These are phyloP conservation scores for Yamadazyma epiphylla DNA, from an alignment of 1,139 yeast species.

Conservation along the genomic window DNA sequence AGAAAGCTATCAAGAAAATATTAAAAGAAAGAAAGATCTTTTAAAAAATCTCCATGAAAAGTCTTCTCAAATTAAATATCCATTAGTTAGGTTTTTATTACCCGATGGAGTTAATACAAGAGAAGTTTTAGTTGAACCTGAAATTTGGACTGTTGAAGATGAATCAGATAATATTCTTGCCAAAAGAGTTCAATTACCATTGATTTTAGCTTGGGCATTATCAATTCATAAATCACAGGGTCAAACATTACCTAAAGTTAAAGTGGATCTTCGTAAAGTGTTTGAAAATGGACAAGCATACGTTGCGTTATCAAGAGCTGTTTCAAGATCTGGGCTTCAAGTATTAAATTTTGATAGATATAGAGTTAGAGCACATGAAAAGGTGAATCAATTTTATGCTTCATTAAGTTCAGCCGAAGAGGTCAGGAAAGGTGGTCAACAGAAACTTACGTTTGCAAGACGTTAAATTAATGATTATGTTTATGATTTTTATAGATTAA, in stretches of 20 bases:
- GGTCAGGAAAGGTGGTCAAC: constrained; percentile 10
- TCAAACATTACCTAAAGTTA: constrained; percentile 79
- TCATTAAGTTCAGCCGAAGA: constrained; percentile 23
- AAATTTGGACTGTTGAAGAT: constrained; percentile 41
- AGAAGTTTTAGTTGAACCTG: constrained; percentile 53
- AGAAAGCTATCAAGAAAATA: constrained; percentile 11
- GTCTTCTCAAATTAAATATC: constrained; percentile 42
- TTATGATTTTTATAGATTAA: no score
- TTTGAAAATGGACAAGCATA: constrained; percentile 96
- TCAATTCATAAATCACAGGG: constrained; percentile 97
- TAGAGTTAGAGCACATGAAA: constrained; percentile 58
- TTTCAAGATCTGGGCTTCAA: constrained; percentile 72
- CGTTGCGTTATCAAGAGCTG: constrained; percentile 88
- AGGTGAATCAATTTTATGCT: constrained; percentile 59
- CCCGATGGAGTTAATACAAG: constrained; percentile 66
- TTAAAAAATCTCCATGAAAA: constrained; percentile 14
- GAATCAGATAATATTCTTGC: constrained; percentile 28
- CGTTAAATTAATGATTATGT: no score
- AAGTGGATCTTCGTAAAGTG: constrained; percentile 70
- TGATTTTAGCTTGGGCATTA: constrained; percentile 90
- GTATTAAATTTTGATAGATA: constrained; percentile 62
- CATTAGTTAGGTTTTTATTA: constrained; percentile 71
- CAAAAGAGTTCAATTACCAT: constrained; percentile 60
- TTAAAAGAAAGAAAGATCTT: constrained; percentile 18
- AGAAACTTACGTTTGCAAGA: no score